A percentile compares a stretch with the other conserved stretches of the same genome.
phyloP scores from a whole-genome alignment of 257 asterid genomes.

The Solanum peruvianum region DNA sequence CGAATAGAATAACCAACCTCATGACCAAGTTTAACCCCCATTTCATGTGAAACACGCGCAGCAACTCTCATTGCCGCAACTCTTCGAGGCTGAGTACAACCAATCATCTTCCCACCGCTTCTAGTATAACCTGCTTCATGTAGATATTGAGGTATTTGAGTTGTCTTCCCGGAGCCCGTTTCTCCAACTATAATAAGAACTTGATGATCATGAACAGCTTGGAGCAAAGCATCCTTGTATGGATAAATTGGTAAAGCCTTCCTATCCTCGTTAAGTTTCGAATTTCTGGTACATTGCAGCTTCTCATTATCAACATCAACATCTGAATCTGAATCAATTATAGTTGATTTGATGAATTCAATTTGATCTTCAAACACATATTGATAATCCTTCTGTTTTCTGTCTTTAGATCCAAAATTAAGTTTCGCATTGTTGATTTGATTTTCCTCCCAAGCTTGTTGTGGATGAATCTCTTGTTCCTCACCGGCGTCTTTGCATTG shows the following conservation, averaged over 20 bases:
- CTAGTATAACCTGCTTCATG: conserved; percentile 86
- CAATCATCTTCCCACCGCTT: conserved; percentile 63
- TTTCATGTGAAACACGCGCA: conserved; percentile 84
- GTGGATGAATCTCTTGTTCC: conserved; percentile 2
- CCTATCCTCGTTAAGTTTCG: conserved; percentile 19
- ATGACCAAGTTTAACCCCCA: conserved; percentile 91
- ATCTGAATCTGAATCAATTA: conserved; percentile 38
- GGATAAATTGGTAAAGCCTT: conserved; percentile 69
- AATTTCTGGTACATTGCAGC: not conserved
- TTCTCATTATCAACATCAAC: conserved; percentile 24
- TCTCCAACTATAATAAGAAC: conserved; percentile 95
- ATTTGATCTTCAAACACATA: conserved; percentile 88
- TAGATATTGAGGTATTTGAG: conserved; percentile 91
- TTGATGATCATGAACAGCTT: conserved; percentile 71
- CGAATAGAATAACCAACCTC: conserved; percentile 93
- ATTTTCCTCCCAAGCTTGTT: conserved; percentile 98
- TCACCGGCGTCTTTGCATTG: not conserved
- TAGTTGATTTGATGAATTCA: conserved; percentile 63
- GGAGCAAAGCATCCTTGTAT: conserved; percentile 62
- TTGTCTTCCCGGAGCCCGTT: conserved; percentile 94
- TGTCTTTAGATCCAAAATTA: conserved; percentile 62
- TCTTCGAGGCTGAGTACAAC: conserved; percentile 97
- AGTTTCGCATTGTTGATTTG: conserved; percentile 86
- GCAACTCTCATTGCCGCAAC: conserved; percentile 99
- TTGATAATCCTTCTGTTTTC: conserved; percentile 47